Conservation (phyloP, 768 basidiomycete species). For the Multifurca ochricompacta region DNA sequence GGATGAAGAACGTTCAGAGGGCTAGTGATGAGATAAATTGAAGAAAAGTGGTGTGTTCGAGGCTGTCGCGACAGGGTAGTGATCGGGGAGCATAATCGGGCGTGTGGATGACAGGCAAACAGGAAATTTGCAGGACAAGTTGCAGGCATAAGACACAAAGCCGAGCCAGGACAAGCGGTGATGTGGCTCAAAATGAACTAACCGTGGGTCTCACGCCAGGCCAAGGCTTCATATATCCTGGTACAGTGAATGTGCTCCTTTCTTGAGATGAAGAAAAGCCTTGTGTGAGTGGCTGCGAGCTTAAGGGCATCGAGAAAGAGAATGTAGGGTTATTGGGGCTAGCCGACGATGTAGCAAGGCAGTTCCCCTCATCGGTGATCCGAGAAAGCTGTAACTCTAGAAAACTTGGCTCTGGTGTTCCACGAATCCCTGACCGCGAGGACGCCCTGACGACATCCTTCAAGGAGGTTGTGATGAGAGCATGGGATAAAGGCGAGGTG, state of each 20-base stretch:
- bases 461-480: constrained; percentile 13
- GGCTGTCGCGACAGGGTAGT: neutral
- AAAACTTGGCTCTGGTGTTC: constrained; percentile 13
- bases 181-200: constrained; percentile 8
- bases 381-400: constrained; percentile 12
- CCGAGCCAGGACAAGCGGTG: neutral
- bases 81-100: neutral
- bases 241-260: constrained; percentile 3
- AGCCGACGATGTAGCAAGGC: neutral
- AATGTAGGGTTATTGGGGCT: neutral
- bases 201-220: constrained; percentile 6
- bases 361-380: neutral
- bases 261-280: constrained; percentile 1
- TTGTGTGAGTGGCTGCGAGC: constrained; percentile 1
- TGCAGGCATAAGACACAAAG: neutral
- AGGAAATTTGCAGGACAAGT: neutral
- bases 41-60: neutral
- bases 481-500: constrained; percentile 9
- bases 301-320: neutral
- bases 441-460: constrained; percentile 16
- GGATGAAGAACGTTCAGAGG: neutral
- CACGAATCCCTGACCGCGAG: constrained; percentile 1
- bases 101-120: neutral
- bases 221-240: constrained; percentile 11
- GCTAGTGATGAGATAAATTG: neutral